Evolutionary conservation across 2,329 filamentous ascomycete genomes (phyloP).

Genomic region (Rhynchosporium agropyri): DNA sequence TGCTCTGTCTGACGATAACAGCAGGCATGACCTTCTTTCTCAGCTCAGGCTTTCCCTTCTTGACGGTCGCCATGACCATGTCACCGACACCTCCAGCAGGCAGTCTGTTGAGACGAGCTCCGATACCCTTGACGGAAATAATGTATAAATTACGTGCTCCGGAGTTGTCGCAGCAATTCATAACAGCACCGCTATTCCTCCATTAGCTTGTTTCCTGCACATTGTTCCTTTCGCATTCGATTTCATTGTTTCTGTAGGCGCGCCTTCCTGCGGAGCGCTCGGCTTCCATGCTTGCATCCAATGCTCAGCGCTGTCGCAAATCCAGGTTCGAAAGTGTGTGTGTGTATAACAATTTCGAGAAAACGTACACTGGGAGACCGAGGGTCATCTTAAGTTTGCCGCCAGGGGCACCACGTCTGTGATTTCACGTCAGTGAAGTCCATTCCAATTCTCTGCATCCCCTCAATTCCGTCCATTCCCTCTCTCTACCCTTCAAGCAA

Average conservation of each 20-base stretch:
- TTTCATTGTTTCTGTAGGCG: too few relatives aligned
- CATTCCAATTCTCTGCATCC: not conserved
- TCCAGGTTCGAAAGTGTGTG: not conserved
- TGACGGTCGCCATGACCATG: conserved; percentile 99
- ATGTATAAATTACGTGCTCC: conserved; percentile 99
- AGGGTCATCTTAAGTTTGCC: conserved; percentile 99
- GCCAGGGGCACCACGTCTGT: conserved; percentile 86
- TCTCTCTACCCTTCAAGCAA: not conserved
- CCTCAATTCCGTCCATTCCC: not conserved
- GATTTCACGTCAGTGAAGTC: conserved; percentile 33
- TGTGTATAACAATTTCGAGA: conserved; percentile 9
- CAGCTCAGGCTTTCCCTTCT: conserved; percentile 99
- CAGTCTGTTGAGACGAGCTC: conserved; percentile 95
- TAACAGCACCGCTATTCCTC: conserved; percentile 81
- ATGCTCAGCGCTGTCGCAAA: not conserved
- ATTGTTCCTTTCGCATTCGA: not conserved
- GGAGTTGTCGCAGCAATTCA: conserved; percentile 99
- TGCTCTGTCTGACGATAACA: conserved; percentile 97
- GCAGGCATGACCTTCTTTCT: conserved; percentile 99
- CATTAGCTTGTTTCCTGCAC: conserved; percentile 1
- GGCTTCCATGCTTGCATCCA: not conserved
- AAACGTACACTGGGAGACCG: conserved; percentile 97
- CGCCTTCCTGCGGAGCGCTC: not conserved
- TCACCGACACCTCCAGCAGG: conserved; percentile 97
- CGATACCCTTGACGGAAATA: conserved; percentile 99